Evolutionary conservation across 1,284 basidiomycete species (phyloP), one percentile per base, ranked within the genome.

Genomic region (Porodaedalea pini): DNA sequence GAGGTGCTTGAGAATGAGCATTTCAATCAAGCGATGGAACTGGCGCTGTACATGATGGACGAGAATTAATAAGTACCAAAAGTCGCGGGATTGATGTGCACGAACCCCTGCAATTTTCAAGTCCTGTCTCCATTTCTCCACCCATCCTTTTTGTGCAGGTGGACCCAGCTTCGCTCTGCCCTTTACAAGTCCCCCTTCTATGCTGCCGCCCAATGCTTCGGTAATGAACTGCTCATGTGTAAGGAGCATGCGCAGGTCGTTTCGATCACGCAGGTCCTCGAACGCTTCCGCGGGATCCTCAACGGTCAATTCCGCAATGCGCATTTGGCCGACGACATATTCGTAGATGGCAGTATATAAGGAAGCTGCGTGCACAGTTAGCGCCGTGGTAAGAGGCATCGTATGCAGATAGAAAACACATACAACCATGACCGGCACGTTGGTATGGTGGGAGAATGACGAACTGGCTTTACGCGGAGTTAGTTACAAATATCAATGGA

Each of bases 201-300:
- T 27, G 13, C 13, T 10, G 2, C 67, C 65, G 15, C 82, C 79
- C 62, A 88, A 82, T 19, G 78, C 83, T 70, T 90, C 85, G 32
- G 75, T 69, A 76, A 88, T 81, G 69, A 92, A 90, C 45, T 73
- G 73, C 59, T 80, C 73, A 61, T 87, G 73, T 0, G 74, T 70
- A 19, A 92, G 75, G n/a, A 98, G 78, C 78, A 90, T 88, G 60
- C 82, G 77, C 25, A 99, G 79, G 70, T 99, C 97, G 66, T 91
- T 91, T 50, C 90, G 86, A 73, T 99, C 97, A 34, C 96, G 82
- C 54, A 99, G 78, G 67, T 97, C 93, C 69, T 97, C 94, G 67
- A 97, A 96, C 7, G 91, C 89, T 72, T 99, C 96, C 0, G 93
- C 93, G 0, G 96, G 96, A 69, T 99, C 96, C 75, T 99, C 96